phyloP scores from a whole-genome alignment of 2,329 filamentous ascomycete species.

The Trichoderma polysporum region DNA sequence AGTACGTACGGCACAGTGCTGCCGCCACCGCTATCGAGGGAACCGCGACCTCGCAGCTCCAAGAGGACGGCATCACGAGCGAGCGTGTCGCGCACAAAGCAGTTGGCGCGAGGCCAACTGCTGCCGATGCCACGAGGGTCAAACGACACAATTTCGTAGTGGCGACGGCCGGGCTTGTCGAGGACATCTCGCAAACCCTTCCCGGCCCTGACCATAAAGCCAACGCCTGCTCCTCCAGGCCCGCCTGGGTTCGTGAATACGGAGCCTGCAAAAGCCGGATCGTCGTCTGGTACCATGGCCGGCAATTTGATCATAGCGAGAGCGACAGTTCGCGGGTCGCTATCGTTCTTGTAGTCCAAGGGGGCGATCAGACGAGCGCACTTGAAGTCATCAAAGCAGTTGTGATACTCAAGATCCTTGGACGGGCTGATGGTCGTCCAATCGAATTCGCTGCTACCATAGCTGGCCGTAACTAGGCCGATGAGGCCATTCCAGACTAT shows the following conservation, averaged over 20 bases:
- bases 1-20: neutral
- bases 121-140: constrained; percentile 44
- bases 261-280: constrained; percentile 42
- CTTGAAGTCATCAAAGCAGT: constrained; percentile 39
- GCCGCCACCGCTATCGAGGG: neutral
- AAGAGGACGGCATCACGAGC: constrained; percentile 23
- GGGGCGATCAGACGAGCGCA: constrained; percentile 46
- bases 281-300: constrained; percentile 38
- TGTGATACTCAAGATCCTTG: constrained; percentile 37
- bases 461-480: neutral
- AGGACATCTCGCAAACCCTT: constrained; percentile 23
- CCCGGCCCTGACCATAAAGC: constrained; percentile 25
- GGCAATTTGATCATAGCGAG: constrained; percentile 44
- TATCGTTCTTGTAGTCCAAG: constrained; percentile 40
- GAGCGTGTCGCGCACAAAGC: constrained; percentile 35
- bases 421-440: constrained; percentile 39
- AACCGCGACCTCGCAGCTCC: neutral
- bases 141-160: constrained; percentile 44
- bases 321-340: constrained; percentile 32
- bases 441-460: constrained; percentile 30
- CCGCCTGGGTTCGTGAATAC: constrained; percentile 47
- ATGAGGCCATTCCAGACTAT: neutral
- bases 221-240: constrained; percentile 43
- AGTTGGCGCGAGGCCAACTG: constrained; percentile 40
- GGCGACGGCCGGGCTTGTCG: constrained; percentile 30